Conservation (phyloP, 257 asterid genomes). For the Petunia axillaris region DNA sequence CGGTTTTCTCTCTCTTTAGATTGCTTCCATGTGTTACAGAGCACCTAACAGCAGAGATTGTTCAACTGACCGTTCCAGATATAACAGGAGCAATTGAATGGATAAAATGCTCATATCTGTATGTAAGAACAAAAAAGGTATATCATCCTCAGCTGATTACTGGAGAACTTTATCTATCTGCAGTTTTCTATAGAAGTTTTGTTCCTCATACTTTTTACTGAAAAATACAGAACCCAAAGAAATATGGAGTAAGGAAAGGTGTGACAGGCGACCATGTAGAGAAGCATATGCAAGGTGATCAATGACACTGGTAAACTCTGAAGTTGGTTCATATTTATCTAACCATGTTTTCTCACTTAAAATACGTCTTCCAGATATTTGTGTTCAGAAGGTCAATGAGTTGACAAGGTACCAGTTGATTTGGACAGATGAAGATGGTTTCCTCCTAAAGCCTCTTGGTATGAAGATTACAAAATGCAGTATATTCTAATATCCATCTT, state of each 20-base stretch:
- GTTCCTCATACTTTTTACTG: constrained; percentile 44
- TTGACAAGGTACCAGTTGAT: constrained; percentile 76
- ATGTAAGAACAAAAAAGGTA: constrained; percentile 95
- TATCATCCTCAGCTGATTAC: constrained; percentile 36
- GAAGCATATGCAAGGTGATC: constrained; percentile 83
- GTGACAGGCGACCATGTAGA: constrained; percentile 58
- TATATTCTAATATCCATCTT: constrained; percentile 11
- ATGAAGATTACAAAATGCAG: constrained; percentile 30
- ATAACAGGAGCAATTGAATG: constrained; percentile 92
- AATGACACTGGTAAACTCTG: constrained; percentile 17
- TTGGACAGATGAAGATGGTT: constrained; percentile 98
- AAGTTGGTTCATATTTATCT: constrained; percentile 1
- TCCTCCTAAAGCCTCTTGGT: constrained; percentile 91
- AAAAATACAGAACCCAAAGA: constrained; percentile 78
- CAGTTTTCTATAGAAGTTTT: constrained; percentile 24
- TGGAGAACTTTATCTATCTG: constrained; percentile 27
- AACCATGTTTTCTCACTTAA: constrained; percentile 23
- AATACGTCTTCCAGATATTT: constrained; percentile 58
- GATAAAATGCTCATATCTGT: constrained; percentile 94
- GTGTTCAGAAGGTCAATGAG: constrained; percentile 87
- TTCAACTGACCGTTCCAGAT: constrained; percentile 84
- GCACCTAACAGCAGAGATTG: constrained; percentile 98
- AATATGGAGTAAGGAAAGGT: constrained; percentile 65
- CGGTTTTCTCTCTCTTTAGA: constrained; percentile 50
- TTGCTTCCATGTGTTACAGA: constrained; percentile 91